These are phyloP conservation scores for Dichomitus squalens DNA, from an alignment of 1,284 basidiomycete genomes.

Conservation along the genomic window DNA sequence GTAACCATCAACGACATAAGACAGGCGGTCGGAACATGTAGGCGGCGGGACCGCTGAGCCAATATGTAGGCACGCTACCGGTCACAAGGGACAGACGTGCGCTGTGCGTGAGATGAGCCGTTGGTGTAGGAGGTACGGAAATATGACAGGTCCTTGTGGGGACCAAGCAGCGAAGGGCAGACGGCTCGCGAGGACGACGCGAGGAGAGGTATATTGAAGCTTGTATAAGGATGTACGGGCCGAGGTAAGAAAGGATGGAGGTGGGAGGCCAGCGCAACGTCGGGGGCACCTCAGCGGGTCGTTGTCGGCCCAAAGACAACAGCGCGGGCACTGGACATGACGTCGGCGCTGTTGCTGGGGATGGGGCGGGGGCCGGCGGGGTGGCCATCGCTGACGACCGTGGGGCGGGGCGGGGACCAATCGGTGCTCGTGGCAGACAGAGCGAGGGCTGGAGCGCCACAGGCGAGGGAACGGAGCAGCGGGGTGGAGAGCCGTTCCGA, in stretches of 20 bases:
- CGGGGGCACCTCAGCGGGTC: too few species aligned
- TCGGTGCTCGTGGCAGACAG: neutral
- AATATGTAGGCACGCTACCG: neutral
- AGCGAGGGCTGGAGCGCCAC: neutral
- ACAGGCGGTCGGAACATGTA: neutral
- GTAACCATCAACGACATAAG: too few species aligned
- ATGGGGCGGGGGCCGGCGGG: neutral
- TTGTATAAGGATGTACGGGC: too few species aligned
- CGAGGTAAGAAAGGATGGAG: too few species aligned
- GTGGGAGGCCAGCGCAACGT: too few species aligned
- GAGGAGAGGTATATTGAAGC: neutral
- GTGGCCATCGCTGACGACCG: neutral
- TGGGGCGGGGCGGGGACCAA: neutral
- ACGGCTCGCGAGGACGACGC: too few species aligned
- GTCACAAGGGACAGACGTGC: neutral
- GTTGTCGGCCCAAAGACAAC: too few species aligned
- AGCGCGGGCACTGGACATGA: too few species aligned
- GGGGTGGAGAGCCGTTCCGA: constrained; percentile 22
- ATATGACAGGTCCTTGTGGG: neutral
- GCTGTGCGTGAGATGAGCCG: neutral
- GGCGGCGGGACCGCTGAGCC: neutral
- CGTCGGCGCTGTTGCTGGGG: too few species aligned
- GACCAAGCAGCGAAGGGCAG: neutral
- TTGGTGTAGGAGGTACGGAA: neutral
- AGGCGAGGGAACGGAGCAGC: constrained; percentile 4